Percentiles rank a stretch among this genome's conserved stretches.
Conservation (phyloP, 2,329 filamentous ascomycete species). For the Penicillium sp. region DNA sequence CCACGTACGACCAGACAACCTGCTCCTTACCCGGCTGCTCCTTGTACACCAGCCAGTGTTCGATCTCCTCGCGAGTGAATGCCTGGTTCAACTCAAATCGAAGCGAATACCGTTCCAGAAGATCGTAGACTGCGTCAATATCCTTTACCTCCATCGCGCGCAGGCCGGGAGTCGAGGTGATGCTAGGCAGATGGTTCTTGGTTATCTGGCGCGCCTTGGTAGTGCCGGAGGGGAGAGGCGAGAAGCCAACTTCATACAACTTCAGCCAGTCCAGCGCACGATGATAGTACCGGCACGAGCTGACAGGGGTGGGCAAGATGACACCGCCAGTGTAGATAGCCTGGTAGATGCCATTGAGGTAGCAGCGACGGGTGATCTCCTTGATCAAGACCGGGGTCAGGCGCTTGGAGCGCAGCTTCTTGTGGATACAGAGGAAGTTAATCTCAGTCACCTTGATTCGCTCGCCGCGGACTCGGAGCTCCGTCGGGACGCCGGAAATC, state of each 20-base stretch:
- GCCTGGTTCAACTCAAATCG: conserved; percentile 81
- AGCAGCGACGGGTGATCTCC: conserved; percentile 90
- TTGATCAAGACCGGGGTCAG: conserved; percentile 94
- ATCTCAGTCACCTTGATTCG: conserved; percentile 79
- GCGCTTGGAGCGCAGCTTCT: conserved; percentile 90
- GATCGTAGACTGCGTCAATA: conserved; percentile 65
- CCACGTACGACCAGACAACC: conserved; percentile 90
- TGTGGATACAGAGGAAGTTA: conserved; percentile 97
- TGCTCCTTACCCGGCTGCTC: conserved; percentile 63
- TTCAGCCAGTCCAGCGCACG: conserved; percentile 93
- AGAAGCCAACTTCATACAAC: conserved; percentile 91
- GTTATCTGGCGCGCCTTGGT: conserved; percentile 80
- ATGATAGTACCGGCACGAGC: conserved; percentile 93
- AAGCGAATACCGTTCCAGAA: conserved; percentile 71
- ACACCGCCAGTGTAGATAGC: conserved; percentile 93
- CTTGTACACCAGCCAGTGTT: conserved; percentile 81
- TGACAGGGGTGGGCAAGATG: conserved; percentile 84
- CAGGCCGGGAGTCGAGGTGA: conserved; percentile 68
- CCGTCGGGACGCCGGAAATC: conserved; percentile 87
- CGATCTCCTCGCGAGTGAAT: conserved; percentile 73
- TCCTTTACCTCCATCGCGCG: conserved; percentile 77
- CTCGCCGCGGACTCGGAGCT: conserved; percentile 72
- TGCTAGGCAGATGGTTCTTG: conserved; percentile 76
- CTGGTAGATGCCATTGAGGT: conserved; percentile 81
- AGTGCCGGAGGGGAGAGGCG: conserved; percentile 74